These are phyloP conservation scores for Hymenoscyphus salicellus DNA, from an alignment of 2,329 filamentous ascomycete species.

Conservation along the genomic window DNA sequence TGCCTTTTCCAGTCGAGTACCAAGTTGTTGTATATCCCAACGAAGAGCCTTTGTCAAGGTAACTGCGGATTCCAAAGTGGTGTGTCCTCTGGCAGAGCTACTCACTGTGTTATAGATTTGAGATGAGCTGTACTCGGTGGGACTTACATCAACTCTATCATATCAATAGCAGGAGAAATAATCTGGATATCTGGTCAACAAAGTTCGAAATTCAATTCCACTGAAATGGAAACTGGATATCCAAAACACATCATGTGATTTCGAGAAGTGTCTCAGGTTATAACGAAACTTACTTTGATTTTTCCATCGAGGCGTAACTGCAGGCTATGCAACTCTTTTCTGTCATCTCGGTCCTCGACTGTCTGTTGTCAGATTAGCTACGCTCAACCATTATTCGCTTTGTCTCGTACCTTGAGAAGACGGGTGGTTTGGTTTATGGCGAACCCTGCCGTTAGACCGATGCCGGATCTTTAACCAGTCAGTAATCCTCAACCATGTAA, in stretches of 20 bases:
- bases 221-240: too few species aligned
- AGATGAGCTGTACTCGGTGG: not conserved
- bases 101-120: not conserved
- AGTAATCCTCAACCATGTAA: not conserved
- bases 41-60: slow-evolving; percentile 78
- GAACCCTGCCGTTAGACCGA: slow-evolving; percentile 80
- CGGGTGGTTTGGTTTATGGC: slow-evolving; percentile 79
- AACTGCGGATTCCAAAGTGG: slow-evolving; percentile 79
- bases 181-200: slow-evolving; percentile 51
- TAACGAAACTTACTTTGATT: slow-evolving; percentile 61
- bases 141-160: slow-evolving; percentile 81
- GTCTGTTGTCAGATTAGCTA: slow-evolving; percentile 42
- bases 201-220: not conserved
- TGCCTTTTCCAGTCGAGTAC: slow-evolving; percentile 68
- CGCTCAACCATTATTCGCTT: not conserved
- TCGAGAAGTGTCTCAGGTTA: not conserved
- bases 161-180: slow-evolving; percentile 84
- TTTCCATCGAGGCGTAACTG: slow-evolving; percentile 78
- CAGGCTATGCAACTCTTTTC: slow-evolving; percentile 65
- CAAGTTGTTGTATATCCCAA: slow-evolving; percentile 77
- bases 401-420: slow-evolving; percentile 60
- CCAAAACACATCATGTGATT: not conserved
- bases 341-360: slow-evolving; percentile 67
- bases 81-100: slow-evolving; percentile 70
- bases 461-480: slow-evolving; percentile 57